Conservation (phyloP, 1,284 basidiomycete species). For the Trichosporon ovoides region DNA sequence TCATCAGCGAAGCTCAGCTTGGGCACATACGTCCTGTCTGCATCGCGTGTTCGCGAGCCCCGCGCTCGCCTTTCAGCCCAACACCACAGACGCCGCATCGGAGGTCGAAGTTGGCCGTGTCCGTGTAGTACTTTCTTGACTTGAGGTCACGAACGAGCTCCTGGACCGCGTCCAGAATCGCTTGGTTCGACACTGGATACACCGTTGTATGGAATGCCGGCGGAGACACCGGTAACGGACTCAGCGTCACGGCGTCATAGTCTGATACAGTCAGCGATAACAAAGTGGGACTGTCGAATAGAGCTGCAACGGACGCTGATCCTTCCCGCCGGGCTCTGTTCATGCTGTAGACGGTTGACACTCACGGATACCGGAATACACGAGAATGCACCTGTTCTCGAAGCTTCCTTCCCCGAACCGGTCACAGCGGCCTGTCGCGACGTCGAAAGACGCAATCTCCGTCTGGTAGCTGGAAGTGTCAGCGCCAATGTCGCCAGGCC, state of each 20-base stretch:
- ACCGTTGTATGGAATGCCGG: constrained; percentile 81
- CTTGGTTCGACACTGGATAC: constrained; percentile 61
- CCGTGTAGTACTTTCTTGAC: constrained; percentile 74
- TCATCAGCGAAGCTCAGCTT: constrained; percentile 3
- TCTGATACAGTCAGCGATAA: constrained; percentile 44
- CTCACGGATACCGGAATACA: constrained; percentile 81
- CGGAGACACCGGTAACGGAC: constrained; percentile 69
- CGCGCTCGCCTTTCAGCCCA: constrained; percentile 86
- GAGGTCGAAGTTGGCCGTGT: constrained; percentile 82
- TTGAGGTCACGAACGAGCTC: constrained; percentile 68
- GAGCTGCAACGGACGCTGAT: background rate
- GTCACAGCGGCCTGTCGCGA: constrained; percentile 85
- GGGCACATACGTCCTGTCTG: constrained; percentile 65
- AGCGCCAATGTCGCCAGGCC: background rate
- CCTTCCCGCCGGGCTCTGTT: too few species aligned
- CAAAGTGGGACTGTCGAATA: too few species aligned
- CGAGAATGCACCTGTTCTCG: constrained; percentile 54
- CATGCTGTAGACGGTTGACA: constrained; percentile 3
- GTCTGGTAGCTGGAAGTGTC: constrained; percentile 55
- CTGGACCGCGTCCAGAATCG: constrained; percentile 60
- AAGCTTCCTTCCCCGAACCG: constrained; percentile 61
- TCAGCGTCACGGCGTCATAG: constrained; percentile 79
- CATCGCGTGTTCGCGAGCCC: constrained; percentile 76
- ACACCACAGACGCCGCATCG: constrained; percentile 53
- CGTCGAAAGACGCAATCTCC: constrained; percentile 84